Conservation (phyloP, 441 rosid species). For the Theobroma grandiflorum region DNA sequence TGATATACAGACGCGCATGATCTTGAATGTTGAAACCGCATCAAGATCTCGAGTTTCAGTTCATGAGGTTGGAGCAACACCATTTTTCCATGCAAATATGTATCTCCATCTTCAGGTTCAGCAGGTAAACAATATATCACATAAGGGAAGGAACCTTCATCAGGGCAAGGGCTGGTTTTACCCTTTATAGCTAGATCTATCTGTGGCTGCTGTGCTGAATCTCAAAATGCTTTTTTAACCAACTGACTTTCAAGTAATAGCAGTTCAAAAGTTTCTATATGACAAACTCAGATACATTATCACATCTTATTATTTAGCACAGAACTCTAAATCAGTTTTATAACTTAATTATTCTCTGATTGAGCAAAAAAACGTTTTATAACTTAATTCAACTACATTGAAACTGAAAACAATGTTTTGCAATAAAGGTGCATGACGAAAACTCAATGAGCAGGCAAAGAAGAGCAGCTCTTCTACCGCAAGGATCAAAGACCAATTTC, state of each 20-base stretch:
- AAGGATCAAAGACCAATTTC: constrained; percentile 51
- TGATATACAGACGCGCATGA: constrained; percentile 37
- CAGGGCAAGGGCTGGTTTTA: constrained; percentile 4
- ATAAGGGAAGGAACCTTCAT: not conserved
- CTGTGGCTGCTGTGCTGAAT: not conserved
- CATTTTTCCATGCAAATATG: constrained; percentile 65
- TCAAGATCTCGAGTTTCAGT: constrained; percentile 56
- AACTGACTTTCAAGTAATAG: constrained; percentile 5
- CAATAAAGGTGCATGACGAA: constrained; percentile 50
- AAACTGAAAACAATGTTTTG: constrained; percentile 31
- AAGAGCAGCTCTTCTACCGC: constrained; percentile 51
- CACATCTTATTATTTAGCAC: not conserved
- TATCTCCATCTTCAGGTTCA: constrained; percentile 51
- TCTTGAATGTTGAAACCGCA: constrained; percentile 63
- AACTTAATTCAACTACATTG: constrained; percentile 16
- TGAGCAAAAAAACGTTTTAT: no score
- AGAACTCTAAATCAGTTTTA: not conserved
- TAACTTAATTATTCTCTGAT: constrained; percentile 17
- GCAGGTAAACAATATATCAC: constrained; percentile 43
- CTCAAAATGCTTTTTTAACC: not conserved
- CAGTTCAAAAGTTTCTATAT: not conserved
- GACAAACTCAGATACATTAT: constrained; percentile 1
- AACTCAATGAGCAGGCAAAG: constrained; percentile 51
- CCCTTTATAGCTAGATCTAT: not conserved
- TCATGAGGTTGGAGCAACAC: constrained; percentile 41